Evolutionary conservation across 192 early-diverging fungal species (phyloP).

Genomic region (Entomortierella chlamydospora): DNA sequence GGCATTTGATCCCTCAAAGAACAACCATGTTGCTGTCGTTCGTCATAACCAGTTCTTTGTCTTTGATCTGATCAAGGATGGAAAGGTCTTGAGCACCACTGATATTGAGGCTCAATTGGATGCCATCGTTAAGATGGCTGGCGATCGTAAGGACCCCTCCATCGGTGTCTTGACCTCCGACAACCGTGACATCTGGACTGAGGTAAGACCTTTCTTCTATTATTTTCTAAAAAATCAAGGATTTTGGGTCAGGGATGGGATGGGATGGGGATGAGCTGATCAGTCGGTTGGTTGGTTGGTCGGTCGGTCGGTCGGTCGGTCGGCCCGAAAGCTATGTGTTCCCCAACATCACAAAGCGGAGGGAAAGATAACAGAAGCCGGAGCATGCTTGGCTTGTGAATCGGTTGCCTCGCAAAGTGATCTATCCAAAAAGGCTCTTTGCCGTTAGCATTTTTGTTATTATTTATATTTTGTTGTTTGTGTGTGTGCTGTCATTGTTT

Average conservation of each 20-base stretch:
- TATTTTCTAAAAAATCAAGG: neutral
- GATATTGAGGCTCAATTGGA: conserved; percentile 79
- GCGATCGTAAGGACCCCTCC: conserved; percentile 72
- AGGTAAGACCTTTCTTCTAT: conserved; percentile 54
- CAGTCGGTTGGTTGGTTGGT: neutral
- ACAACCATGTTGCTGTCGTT: conserved; percentile 89
- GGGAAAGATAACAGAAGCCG: neutral
- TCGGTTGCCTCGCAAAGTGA: conserved; percentile 14
- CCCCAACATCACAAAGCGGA: no score
- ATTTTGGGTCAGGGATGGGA: no score
- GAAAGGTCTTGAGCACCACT: conserved; percentile 81
- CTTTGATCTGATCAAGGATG: conserved; percentile 79
- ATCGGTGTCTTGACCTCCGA: conserved; percentile 92
- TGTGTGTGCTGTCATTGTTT: no score
- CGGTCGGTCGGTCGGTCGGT: neutral
- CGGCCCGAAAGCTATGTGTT: neutral
- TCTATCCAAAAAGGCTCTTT: conserved; percentile 12
- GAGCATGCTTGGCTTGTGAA: neutral
- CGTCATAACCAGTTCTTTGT: conserved; percentile 93
- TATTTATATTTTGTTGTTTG: neutral
- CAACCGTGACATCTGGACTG: conserved; percentile 94
- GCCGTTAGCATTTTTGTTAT: neutral
- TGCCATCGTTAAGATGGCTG: conserved; percentile 65
- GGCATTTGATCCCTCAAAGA: conserved; percentile 74
- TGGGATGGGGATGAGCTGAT: neutral